These are phyloP conservation scores for Exophiala dermatitidis DNA, from an alignment of 2,329 filamentous ascomycete genomes.

Conservation along the genomic window DNA sequence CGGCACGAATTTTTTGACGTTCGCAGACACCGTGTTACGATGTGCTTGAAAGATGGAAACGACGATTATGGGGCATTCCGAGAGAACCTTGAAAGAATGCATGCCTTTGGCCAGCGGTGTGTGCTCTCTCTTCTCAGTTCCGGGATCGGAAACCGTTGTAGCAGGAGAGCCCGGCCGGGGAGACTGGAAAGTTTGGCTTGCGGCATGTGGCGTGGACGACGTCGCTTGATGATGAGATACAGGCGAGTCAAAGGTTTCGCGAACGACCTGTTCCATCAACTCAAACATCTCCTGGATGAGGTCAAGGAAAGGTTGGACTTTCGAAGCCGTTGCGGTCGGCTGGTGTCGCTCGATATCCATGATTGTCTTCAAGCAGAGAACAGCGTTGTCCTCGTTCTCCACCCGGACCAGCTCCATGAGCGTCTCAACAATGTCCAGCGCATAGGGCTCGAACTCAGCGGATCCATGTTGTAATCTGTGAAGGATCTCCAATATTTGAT, in stretches of 20 bases:
- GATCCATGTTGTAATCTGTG: constrained; percentile 74
- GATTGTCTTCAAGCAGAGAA: constrained; percentile 95
- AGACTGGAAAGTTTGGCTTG: constrained; percentile 66
- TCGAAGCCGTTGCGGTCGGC: constrained; percentile 68
- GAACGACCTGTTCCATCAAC: constrained; percentile 89
- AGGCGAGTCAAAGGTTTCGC: constrained; percentile 84
- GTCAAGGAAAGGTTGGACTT: constrained; percentile 81
- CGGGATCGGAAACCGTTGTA: constrained; percentile 67
- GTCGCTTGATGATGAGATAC: constrained; percentile 32
- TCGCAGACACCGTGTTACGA: constrained; percentile 66
- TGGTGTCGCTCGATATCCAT: constrained; percentile 96
- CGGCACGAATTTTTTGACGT: constrained; percentile 87
- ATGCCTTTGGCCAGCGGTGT: constrained; percentile 83
- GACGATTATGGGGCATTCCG: constrained; percentile 97
- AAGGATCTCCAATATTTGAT: constrained; percentile 88
- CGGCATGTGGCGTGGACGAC: constrained; percentile 47
- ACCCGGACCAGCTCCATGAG: constrained; percentile 79
- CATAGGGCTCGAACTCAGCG: constrained; percentile 79
- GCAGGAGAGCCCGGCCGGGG: constrained; percentile 85
- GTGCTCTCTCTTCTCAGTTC: constrained; percentile 71
- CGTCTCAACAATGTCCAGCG: constrained; percentile 79
- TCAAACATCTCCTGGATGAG: constrained; percentile 95
- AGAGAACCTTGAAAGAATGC: constrained; percentile 97
- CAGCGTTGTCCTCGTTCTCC: constrained; percentile 98
- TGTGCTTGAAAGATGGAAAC: constrained; percentile 97